Evolutionary conservation across 306 rosid species (phyloP), one percentile per base, ranked within the genome.

Genomic region (Acacia confusa): DNA sequence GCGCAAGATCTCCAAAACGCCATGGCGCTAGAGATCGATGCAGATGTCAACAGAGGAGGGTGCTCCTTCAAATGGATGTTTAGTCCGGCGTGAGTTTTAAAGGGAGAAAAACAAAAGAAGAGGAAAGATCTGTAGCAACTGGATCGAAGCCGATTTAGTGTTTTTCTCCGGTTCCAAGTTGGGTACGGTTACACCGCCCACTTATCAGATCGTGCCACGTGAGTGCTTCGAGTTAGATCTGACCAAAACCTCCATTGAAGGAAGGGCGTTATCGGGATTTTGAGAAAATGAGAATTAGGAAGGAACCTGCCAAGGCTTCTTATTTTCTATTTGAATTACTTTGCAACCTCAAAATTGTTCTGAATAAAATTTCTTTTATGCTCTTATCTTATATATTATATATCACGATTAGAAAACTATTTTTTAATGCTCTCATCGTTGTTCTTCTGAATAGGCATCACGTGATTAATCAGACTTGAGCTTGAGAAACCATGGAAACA

Each of bases 1-100:
- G 80, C 67, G 58, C 70, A 77, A 79, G 97, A 91, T 86, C 94
- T 84, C 82, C 74, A 79, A 87, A 87, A 89, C 92, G 92, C 94
- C 99, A 93, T 93, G 89, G 92, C 95, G 88, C 79, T 83, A 48
- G 85, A 87, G 86, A 78, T 86, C 78, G 27, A 24, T 28, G 10
- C 17, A 81, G 87, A 85, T 87, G 88, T 84, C 22, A 4, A 28
- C 27, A 48, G 27, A 72, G 7, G 14, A 71, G 12, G 12, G 36
- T 22, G 48, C 16, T 19, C 32, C 68, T 81, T 84, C 20, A 43
- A 74, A 72, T 58, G 55, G 66, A 15, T 10, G 69, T 55, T 45
- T n/a, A 5, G 72, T 63, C 60, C 28, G 53, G 36, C 34, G 70
- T 60, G 71, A 3, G 66, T 38, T 83, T 24, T 47, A 73, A 43